phyloP scores from a whole-genome alignment of 31 red algal genomes.

The Bonnemaisonia californica region DNA sequence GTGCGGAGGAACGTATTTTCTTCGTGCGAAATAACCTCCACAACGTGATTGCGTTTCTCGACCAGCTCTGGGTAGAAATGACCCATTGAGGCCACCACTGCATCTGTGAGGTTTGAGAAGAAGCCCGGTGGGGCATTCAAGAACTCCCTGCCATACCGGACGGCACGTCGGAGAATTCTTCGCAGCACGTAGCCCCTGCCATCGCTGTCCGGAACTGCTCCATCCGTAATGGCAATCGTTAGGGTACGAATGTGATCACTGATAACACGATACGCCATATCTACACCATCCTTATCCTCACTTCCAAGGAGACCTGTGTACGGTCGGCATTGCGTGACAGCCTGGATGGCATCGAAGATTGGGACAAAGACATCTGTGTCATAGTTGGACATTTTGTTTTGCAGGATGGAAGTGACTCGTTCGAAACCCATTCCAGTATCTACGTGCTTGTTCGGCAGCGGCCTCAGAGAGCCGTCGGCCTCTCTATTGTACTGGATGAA shows the following conservation, averaged over 20 bases:
- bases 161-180: slow-evolving; percentile 89
- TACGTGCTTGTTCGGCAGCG: slow-evolving; percentile 83
- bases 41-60: slow-evolving; percentile 68
- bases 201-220: slow-evolving; percentile 87
- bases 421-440: slow-evolving; percentile 99
- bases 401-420: slow-evolving; percentile 86
- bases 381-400: slow-evolving; percentile 92
- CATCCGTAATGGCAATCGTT: slow-evolving; percentile 93
- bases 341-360: slow-evolving; percentile 88
- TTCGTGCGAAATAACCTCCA: slow-evolving; percentile 80
- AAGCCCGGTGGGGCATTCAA: slow-evolving; percentile 73
- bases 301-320: slow-evolving; percentile 76
- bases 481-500: slow-evolving; percentile 98
- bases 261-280: slow-evolving; percentile 96
- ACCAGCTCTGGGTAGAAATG: slow-evolving; percentile 83
- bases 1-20: slow-evolving; percentile 84
- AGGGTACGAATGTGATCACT: slow-evolving; percentile 96
- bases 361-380: slow-evolving; percentile 97
- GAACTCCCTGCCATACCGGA: slow-evolving; percentile 95
- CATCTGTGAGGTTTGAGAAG: slow-evolving; percentile 73
- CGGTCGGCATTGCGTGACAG: slow-evolving; percentile 54
- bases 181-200: slow-evolving; percentile 96
- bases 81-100: slow-evolving; percentile 67
- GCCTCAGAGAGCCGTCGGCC: slow-evolving; percentile 66
- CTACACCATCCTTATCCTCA: slow-evolving; percentile 74